Base-by-base conservation (phyloP, 495 filamentous ascomycete species). In the Neurospora sp. region DNA sequence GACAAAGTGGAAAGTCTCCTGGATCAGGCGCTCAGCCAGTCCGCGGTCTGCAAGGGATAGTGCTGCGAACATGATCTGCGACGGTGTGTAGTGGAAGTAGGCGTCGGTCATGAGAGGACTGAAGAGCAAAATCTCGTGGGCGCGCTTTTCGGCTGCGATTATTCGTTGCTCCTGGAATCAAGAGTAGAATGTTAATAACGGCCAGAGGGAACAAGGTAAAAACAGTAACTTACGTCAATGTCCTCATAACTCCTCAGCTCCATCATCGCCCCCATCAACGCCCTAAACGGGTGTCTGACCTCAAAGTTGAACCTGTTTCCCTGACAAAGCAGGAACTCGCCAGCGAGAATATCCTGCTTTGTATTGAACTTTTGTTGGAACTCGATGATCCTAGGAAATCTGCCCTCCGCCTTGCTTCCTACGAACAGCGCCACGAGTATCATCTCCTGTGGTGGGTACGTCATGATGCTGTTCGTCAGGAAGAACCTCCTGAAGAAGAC, bases 401-500 rank as follows among this genome's bases (percentile, higher is more conserved):
- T 87, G 76, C 91, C 92, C 77, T 99, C 96, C 3, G 92, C 93
- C 81, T 99, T 99, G 71, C 90, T 93, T 31, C 92, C 93, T 73
- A 99, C 90, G 86, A 95, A 98, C 73, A 99, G 87, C 45, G 93
- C 91, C 42, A 93, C 92, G 38, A 91, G 89, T 76, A 96, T 89
- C 79, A 99, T 94, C 71, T 90, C 88, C 74, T 92, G 91, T 0
- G 94, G 94, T 74, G 94, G 92, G 79, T 98, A 97, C 44, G 94
- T 97, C 91, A 98, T 95, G 71, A 93, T 89, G 42, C 92, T 96
- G 81, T 97, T 97, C 73, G 91, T 93, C 35, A 97, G 87, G 82
- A 98, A 99, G 86, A 99, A 98, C 71, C 96, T 92, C 70, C 92
- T 90, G 61, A 98, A 88, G 81, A 94, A 98, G 81, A 95, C 92